These are phyloP conservation scores for Pisolithus marmoratus DNA, from an alignment of 768 basidiomycete species.

Conservation along the genomic window DNA sequence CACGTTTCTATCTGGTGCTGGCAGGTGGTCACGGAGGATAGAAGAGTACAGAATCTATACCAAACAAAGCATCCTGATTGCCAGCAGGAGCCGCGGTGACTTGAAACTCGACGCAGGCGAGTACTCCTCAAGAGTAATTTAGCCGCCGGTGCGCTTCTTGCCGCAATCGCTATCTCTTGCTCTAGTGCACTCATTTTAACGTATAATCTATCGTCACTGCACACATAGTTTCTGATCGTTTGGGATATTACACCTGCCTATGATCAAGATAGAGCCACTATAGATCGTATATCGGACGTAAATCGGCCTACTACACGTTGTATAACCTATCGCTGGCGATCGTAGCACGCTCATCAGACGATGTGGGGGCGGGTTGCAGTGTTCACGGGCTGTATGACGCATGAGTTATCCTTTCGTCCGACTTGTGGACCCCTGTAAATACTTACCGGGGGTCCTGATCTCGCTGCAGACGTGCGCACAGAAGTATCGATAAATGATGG, in stretches of 20 bases:
- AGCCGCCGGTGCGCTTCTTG: too few species aligned
- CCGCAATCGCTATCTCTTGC: too few species aligned
- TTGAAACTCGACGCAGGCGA: not conserved
- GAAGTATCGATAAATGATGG: not conserved
- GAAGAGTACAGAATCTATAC: slow-evolving; percentile 32
- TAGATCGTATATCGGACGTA: too few species aligned
- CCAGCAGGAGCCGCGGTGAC: slow-evolving; percentile 13
- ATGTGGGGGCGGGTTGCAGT: slow-evolving; percentile 13
- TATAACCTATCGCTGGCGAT: too few species aligned
- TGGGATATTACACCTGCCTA: too few species aligned
- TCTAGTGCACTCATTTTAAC: too few species aligned
- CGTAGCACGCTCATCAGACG: slow-evolving; percentile 3
- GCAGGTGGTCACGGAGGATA: slow-evolving; percentile 31
- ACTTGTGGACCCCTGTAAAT: not conserved
- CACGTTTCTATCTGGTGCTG: not conserved
- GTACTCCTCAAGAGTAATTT: too few species aligned
- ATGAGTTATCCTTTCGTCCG: not conserved
- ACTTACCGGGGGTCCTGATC: slow-evolving; percentile 16
- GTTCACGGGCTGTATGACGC: slow-evolving; percentile 21
- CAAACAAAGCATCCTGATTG: slow-evolving; percentile 31
- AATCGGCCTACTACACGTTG: too few species aligned
- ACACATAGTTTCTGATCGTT: too few species aligned
- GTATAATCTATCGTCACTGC: too few species aligned
- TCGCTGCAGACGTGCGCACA: not conserved
- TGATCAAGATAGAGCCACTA: too few species aligned